Evolutionary conservation across 2,329 filamentous ascomycete species (phyloP), one percentile per base, ranked within the genome.

Genomic region (Apiospora marii): DNA sequence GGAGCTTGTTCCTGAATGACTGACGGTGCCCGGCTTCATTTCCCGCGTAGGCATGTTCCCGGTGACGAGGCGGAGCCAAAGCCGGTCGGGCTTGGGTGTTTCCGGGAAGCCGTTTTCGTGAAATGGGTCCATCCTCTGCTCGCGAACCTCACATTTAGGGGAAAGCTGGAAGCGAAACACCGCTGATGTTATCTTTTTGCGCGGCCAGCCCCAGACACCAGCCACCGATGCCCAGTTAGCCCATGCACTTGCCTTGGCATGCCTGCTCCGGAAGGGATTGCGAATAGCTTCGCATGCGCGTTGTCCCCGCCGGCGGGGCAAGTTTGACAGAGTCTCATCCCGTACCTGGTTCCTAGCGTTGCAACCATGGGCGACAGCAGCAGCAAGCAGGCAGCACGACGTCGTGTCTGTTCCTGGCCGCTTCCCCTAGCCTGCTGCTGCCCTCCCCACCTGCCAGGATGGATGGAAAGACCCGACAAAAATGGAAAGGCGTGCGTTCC

Each of bases 201-300:
- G 58, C 16, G 1, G 7, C 58, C 53, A 61, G 46, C 46, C 46
- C 53, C 53, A 37, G 53, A 34, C 53, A 22, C 58, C 58, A 41
- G 58, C 58, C 58, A 64, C 30, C 34, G 22, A 41, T 64, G 10
- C 19, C 34, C n/a, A 7, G 34, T 41, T 41, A 22, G 34, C 58
- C 30, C 34, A 64, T 64, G 3, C 12, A 24, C 30, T 12, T 41
- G n/a, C 58, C 58, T 64, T 64, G 58, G 58, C 58, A 41, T 37
- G 22, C 58, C 53, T 16, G 14, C 44, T 22, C 44, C 30, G 2
- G 51, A 16, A 34, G 37, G n/a, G n/a, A 41, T 64, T 64, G 58
- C 58, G 58, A 64, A 64, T 64, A 64, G 34, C 34, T 37, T 64
- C 58, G 58, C 34, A 22, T 64, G 22, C 58, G 34, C 34, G 58